phyloP scores from a whole-genome alignment of 2,329 filamentous ascomycete species.

The Fusarium stilboides region DNA sequence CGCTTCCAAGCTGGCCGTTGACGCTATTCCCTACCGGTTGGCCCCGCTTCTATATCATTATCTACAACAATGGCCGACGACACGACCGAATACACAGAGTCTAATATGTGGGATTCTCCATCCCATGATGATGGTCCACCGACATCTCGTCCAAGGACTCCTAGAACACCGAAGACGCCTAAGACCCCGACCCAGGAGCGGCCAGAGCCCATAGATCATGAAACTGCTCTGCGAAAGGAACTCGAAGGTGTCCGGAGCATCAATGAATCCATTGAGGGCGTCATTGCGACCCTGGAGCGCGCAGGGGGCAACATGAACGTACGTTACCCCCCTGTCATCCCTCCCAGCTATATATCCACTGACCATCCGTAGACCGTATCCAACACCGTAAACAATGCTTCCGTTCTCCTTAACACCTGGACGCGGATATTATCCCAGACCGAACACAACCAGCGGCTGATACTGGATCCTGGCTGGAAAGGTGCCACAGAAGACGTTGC shows the following conservation, averaged over 20 bases:
- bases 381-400: constrained; percentile 87
- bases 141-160: constrained; percentile 53
- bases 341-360: constrained; percentile 21
- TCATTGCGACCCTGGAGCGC: constrained; percentile 79
- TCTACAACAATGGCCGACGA: constrained; percentile 60
- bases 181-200: constrained; percentile 63
- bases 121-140: constrained; percentile 52
- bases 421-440: constrained; percentile 96
- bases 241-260: constrained; percentile 87
- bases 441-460: constrained; percentile 94
- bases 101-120: constrained; percentile 65
- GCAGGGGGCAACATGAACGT: constrained; percentile 85
- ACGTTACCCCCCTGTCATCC: constrained; percentile 37
- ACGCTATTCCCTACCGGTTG: constrained; percentile 18
- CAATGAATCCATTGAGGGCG: constrained; percentile 88
- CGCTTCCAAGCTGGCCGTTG: constrained; percentile 28
- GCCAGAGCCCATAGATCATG: constrained; percentile 72
- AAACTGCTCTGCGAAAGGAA: constrained; percentile 82
- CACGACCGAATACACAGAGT: constrained; percentile 62
- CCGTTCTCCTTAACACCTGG: constrained; percentile 93
- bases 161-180: constrained; percentile 64
- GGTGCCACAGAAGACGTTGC: constrained; percentile 88
- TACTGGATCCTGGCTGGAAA: constrained; percentile 90
- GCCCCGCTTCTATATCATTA: constrained; percentile 2
- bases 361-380: constrained; percentile 75